A percentile compares a stretch with the other conserved stretches of the same genome.
phyloP scores from a whole-genome alignment of 75 land plant genomes.

The Picea sitchensis region DNA sequence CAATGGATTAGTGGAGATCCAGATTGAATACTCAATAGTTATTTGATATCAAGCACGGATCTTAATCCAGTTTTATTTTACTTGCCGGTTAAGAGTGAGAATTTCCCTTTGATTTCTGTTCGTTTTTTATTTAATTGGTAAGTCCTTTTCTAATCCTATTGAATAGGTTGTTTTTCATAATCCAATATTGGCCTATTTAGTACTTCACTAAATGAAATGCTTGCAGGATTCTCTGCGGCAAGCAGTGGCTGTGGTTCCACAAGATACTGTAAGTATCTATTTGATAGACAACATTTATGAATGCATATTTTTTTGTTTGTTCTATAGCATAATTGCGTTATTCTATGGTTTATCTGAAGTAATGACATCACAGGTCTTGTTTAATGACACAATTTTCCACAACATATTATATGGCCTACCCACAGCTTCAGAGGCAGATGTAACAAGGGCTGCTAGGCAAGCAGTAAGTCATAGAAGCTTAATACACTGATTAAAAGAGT shows the following conservation, averaged over 20 bases:
- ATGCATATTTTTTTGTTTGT: not conserved
- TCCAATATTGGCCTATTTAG: not conserved
- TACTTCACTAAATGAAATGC: not conserved
- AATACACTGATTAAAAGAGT: too few relatives aligned
- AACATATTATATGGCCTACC: conserved; percentile 43
- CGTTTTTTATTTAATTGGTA: too few relatives aligned
- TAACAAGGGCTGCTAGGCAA: conserved; percentile 35
- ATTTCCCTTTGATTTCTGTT: too few relatives aligned
- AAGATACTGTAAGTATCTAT: conserved; percentile 32
- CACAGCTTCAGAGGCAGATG: conserved; percentile 30
- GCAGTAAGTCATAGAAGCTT: conserved; percentile 23
- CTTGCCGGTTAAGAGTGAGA: too few relatives aligned
- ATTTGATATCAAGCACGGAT: too few relatives aligned
- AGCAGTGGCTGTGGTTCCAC: conserved; percentile 48
- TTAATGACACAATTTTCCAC: conserved; percentile 35
- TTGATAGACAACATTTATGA: conserved; percentile 1
- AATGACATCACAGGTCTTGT: conserved; percentile 23
- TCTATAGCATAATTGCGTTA: not conserved
- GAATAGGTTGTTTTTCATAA: not conserved
- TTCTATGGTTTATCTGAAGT: not conserved
- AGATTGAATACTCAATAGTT: too few relatives aligned
- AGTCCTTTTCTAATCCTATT: too few relatives aligned
- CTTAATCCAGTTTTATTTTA: too few relatives aligned
- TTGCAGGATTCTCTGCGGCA: conserved; percentile 30
- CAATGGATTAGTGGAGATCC: too few relatives aligned